Conservation (phyloP, 768 basidiomycete species). For the Boletus sp. region DNA sequence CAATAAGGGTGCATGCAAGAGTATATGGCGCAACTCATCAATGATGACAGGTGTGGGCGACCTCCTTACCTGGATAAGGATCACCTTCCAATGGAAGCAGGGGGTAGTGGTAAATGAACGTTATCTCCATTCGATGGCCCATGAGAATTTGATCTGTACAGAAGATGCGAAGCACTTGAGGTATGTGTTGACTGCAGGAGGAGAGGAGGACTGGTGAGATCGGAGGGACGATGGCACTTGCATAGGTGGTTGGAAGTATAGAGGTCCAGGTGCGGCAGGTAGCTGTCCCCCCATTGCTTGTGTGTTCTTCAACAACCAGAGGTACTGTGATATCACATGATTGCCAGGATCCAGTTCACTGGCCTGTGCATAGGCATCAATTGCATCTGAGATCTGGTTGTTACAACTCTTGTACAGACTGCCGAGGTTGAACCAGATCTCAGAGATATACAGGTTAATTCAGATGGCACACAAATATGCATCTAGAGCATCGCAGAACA, state of each 20-base stretch:
- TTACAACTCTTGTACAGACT: slow-evolving; percentile 97
- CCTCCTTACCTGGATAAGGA: slow-evolving; percentile 70
- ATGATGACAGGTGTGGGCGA: slow-evolving; percentile 76
- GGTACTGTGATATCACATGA: slow-evolving; percentile 73
- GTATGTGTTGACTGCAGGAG: slow-evolving; percentile 48
- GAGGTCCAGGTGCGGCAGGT: slow-evolving; percentile 87
- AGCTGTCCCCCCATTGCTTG: slow-evolving; percentile 72
- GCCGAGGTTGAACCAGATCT: slow-evolving; percentile 85
- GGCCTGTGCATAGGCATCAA: slow-evolving; percentile 95
- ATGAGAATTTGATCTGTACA: slow-evolving; percentile 67
- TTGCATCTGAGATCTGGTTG: slow-evolving; percentile 97
- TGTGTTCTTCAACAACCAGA: slow-evolving; percentile 75
- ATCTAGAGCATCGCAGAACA: slow-evolving; percentile 97
- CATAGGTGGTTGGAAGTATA: slow-evolving; percentile 94
- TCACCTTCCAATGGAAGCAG: slow-evolving; percentile 46
- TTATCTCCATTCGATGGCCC: slow-evolving; percentile 44
- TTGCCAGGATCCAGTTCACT: slow-evolving; percentile 91
- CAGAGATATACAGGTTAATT: slow-evolving; percentile 95
- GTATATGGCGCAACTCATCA: slow-evolving; percentile 68
- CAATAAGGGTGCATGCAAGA: slow-evolving; percentile 68
- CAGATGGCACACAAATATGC: slow-evolving; percentile 98
- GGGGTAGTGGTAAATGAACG: slow-evolving; percentile 58
- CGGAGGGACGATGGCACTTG: slow-evolving; percentile 72
- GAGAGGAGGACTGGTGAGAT: slow-evolving; percentile 65
- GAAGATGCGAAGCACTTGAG: slow-evolving; percentile 33